Conservation (phyloP, 1,139 yeast genomes). For the Taphrina populina region DNA sequence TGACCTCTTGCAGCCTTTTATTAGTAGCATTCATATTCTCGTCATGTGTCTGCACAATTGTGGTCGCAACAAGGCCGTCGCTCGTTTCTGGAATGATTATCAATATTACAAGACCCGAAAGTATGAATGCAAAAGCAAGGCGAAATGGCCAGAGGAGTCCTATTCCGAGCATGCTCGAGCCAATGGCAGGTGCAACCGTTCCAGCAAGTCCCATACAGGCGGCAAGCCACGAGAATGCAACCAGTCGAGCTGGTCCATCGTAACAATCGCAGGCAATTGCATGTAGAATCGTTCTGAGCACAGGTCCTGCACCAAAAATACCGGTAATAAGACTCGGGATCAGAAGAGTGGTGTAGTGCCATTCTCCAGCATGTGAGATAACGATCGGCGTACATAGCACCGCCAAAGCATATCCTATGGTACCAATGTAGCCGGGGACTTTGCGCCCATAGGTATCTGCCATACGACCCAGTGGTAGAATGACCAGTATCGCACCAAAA, state of each 20-base stretch:
- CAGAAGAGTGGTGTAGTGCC: constrained; percentile 9
- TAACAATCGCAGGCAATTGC: constrained; percentile 9
- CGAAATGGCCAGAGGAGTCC: constrained; percentile 8
- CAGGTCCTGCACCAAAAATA: constrained; percentile 5
- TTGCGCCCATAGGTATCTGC: constrained; percentile 4
- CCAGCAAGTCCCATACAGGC: background rate
- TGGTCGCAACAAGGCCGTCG: background rate
- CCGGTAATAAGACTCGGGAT: constrained; percentile 7
- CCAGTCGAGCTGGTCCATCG: constrained; percentile 5
- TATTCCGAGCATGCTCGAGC: background rate
- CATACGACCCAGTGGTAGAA: constrained; percentile 2
- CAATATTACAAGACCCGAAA: background rate
- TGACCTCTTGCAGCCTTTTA: background rate
- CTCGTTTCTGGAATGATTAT: constrained; percentile 1
- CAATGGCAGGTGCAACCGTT: background rate
- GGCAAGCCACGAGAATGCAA: background rate
- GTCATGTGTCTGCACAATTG: constrained; percentile 6
- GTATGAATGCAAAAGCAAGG: background rate
- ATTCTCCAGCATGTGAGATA: background rate
- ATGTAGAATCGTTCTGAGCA: background rate
- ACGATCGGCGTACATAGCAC: constrained; percentile 2
- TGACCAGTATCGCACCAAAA: constrained; percentile 4
- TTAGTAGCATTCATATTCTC: constrained; percentile 14
- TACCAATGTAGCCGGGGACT: background rate
- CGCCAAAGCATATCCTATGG: background rate